Evolutionary conservation across 495 filamentous ascomycete genomes (phyloP), one percentile per base, ranked within the genome.

Genomic region (Tuber indicum): DNA sequence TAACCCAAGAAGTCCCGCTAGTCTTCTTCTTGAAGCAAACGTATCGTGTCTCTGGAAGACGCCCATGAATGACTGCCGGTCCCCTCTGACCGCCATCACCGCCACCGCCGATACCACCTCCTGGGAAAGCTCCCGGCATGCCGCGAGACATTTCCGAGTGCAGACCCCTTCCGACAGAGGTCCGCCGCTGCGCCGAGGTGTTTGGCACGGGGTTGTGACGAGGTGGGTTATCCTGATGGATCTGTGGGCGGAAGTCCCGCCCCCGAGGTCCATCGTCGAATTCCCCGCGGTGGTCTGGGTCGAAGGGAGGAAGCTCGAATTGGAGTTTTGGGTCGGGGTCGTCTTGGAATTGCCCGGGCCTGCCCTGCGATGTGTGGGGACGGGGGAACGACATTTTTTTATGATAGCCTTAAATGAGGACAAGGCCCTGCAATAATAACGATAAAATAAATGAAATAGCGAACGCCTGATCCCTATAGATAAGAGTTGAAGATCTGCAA

Each of bases 11-110:
- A 36, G 12, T 58, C 32, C 73, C 76, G 36, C 47, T 76, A 21
- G 77, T 71, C 46, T 32, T 79, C 52, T 80, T 80, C 74, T 76
- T 71, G 46, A 80, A 80, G 44, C 74, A 76, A 45, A 80, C 78
- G 58, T 76, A 80, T 76, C 77, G 75, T 14, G 74, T 80, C 47
- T 76, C 26, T 3, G 77, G 74, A 6, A 32, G 45, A 46, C 72
- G 78, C 26, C 71, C 21, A 42, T 36, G 49, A 39, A 80, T 10
- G 66, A 75, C 14, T 46, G 76, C 44, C 7, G 77, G 46, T 47
- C 74, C 71, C 23, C 70, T 71, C 21, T 76, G 74, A 47, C 62
- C 46, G 10, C 76, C 77, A 1, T 76, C 76, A 39, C 42, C 72
- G 39, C 77, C 49, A 26, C 72, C 23, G 36, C 77, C 75, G 45